Base-by-base conservation (phyloP, 2,329 filamentous ascomycete genomes). In the Ophiocordyceps unilateralis region DNA sequence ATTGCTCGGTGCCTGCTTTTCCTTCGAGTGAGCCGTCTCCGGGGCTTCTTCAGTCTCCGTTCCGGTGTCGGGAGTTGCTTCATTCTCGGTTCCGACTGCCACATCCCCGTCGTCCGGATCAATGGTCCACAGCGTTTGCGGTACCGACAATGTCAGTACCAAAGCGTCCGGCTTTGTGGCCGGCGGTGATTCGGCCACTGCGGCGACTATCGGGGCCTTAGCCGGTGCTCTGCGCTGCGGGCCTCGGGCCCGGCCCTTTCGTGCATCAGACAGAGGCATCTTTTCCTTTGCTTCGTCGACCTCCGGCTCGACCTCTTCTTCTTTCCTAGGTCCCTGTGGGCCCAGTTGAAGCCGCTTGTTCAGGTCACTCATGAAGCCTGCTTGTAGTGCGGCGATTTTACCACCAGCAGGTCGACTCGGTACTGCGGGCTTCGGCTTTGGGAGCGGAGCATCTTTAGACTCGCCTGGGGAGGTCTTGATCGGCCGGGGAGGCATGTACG, bases 361-460 rank as follows among this genome's bases (percentile, higher is more conserved):
- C 37, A 98, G 67, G 55, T 96, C 89, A 39, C 79, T 87, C 72
- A 98, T 78, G 60, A 98, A 96, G 3, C 84, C 86, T 32, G 84
- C 84, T 61, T 93, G 87, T 26, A 98, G 67, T 21, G 85, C 83
- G 15, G 88, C 86, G 57, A 98, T 93, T 66, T 96, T 96, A 53
- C 78, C 76, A 10, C 84, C 84, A 38, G 72, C 71, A 2, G 87
- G 84, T 39, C 86, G 77, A 26, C 49, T 59, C 11, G 91, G 88
- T 2, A 96, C 74, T 0, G 78, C 74, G 5, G 91, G 88, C 58
- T 95, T 96, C n/a, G 75, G 62, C 57, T 87, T 93, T 12, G 69
- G 58, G 15, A 64, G 56, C 40, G 68, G 62, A 3, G 64, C 57
- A 20, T 66, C 63, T 45, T 66, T 54, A 45, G 57, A 55, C 12